Evolutionary conservation across 176 grass and related monocot species (phyloP).

Genomic region (Lolium multiflorum): DNA sequence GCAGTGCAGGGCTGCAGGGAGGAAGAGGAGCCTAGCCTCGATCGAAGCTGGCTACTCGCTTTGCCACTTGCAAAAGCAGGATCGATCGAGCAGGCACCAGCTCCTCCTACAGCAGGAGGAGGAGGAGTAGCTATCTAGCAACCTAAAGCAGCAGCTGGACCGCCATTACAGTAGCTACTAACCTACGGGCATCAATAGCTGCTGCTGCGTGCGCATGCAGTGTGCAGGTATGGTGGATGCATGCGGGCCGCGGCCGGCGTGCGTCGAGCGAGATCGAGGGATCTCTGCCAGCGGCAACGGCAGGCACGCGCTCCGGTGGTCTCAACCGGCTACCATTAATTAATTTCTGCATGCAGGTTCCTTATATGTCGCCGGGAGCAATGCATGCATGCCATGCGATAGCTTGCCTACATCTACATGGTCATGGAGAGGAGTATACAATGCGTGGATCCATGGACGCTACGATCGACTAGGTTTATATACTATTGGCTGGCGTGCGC

Average conservation of each 20-base stretch:
- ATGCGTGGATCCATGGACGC: not conserved
- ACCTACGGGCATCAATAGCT: not conserved
- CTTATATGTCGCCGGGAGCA: not conserved
- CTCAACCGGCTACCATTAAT: not conserved
- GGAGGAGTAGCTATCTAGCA: not conserved
- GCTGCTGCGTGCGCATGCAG: not conserved
- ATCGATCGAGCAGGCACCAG: not conserved
- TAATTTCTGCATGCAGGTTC: constrained; percentile 28
- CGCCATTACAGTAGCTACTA: constrained; percentile 15
- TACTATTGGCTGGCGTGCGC: not conserved
- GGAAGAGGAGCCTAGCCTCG: not conserved
- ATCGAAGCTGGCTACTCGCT: not conserved
- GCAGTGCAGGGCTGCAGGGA: not conserved
- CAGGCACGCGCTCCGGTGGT: not conserved
- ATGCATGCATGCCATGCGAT: not conserved
- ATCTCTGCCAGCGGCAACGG: constrained; percentile 1
- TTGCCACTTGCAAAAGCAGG: constrained; percentile 14
- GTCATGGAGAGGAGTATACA: not conserved
- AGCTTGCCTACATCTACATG: not conserved
- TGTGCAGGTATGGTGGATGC: not conserved
- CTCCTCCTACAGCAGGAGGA: not conserved
- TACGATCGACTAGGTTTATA: not conserved
- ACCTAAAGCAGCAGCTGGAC: not conserved
- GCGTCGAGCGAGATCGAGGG: not conserved
- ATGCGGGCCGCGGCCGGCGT: not conserved